Percentiles rank a stretch among this genome's conserved stretches.
phyloP scores from a whole-genome alignment of 2,329 filamentous ascomycete genomes.

The Cladosporium sp. region DNA sequence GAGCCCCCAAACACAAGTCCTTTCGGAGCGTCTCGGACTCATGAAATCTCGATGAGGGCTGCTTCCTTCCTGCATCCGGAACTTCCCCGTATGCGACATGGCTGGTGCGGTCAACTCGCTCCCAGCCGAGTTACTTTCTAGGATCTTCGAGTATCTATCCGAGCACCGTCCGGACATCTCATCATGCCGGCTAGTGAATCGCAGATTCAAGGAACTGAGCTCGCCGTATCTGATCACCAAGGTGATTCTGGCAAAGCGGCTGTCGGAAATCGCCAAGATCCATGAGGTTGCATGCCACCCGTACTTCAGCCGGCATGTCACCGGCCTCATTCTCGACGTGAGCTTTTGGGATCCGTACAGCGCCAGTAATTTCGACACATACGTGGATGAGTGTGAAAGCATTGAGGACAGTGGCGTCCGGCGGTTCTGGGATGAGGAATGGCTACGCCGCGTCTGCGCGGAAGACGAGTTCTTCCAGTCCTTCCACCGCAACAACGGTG shows the following conservation, averaged over 20 bases:
- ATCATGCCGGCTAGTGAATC: background rate
- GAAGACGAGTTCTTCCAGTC: conserved; percentile 2
- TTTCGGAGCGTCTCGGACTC: background rate
- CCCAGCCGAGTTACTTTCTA: conserved; percentile 2
- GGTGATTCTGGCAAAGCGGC: conserved; percentile 7
- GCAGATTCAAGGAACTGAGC: conserved; percentile 4
- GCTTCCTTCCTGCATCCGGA: background rate
- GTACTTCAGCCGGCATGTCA: conserved; percentile 12
- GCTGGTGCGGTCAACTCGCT: background rate
- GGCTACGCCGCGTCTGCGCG: background rate
- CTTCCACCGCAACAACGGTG: background rate
- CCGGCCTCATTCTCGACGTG: conserved; percentile 7
- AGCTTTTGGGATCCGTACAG: conserved; percentile 8
- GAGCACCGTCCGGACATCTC: conserved; percentile 5
- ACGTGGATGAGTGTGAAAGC: conserved; percentile 11
- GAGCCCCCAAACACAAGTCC: background rate
- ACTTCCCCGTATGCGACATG: background rate
- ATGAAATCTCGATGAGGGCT: background rate
- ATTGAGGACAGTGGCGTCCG: conserved; percentile 8
- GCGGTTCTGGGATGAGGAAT: conserved; percentile 4
- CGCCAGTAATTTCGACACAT: conserved; percentile 4
- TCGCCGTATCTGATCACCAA: conserved; percentile 9
- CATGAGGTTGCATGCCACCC: conserved; percentile 6
- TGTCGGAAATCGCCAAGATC: conserved; percentile 3
- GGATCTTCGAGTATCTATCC: conserved; percentile 7